These are phyloP conservation scores for Skeletonema costatum DNA, from an alignment of 108 stramenopile species.

Conservation along the genomic window DNA sequence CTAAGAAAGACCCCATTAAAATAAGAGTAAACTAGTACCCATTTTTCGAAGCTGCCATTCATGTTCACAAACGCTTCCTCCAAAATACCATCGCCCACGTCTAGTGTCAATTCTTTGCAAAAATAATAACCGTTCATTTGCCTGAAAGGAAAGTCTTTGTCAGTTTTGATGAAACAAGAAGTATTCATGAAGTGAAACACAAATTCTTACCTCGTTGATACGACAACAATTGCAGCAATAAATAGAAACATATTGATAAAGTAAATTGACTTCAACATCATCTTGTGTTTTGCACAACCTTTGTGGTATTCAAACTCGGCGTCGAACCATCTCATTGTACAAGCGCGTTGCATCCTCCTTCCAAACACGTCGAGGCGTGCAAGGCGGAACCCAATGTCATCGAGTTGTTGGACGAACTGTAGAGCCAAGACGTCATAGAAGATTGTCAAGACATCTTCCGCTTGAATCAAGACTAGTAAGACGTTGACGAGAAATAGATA, in stretches of 20 bases:
- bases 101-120: background rate
- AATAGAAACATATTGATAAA: background rate
- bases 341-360: background rate
- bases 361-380: slow-evolving; percentile 1
- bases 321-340: background rate
- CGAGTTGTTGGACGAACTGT: slow-evolving; percentile 6
- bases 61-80: background rate
- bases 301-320: background rate
- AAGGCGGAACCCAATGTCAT: slow-evolving; percentile 1
- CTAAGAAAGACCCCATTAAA: slow-evolving; percentile 1
- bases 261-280: background rate
- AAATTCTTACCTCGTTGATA: background rate
- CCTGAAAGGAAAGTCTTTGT: background rate
- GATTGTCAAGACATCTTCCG: background rate
- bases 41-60: background rate
- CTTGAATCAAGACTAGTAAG: background rate
- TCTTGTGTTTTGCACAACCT: background rate
- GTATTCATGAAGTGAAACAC: background rate
- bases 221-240: background rate
- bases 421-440: slow-evolving; percentile 10
- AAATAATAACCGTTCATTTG: background rate
- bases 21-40: background rate
- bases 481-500: slow-evolving; percentile 2
- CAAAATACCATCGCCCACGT: slow-evolving; percentile 4
- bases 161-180: background rate